These are phyloP conservation scores for Pichia kluyveri DNA, from an alignment of 805 yeast genomes.

Conservation along the genomic window DNA sequence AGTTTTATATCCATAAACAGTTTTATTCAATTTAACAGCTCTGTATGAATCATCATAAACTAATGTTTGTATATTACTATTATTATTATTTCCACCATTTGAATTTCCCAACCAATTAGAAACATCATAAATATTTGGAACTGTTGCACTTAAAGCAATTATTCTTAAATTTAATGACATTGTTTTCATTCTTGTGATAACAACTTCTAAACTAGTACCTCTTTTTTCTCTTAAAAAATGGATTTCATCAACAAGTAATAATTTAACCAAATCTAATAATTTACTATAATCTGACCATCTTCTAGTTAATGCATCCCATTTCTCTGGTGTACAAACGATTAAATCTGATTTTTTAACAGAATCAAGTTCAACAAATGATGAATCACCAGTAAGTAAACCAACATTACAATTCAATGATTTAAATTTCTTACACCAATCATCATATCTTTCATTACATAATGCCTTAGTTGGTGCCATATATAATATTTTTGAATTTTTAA, in stretches of 20 bases:
- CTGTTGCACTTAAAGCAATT: constrained; percentile 85
- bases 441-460: constrained; percentile 90
- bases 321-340: constrained; percentile 83
- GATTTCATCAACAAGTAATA: constrained; percentile 89
- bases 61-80: constrained; percentile 70
- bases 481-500: constrained; percentile 76
- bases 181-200: constrained; percentile 89
- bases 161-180: constrained; percentile 86
- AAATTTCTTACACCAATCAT: constrained; percentile 68
- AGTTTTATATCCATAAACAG: constrained; percentile 35
- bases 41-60: constrained; percentile 87
- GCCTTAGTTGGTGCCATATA: constrained; percentile 93
- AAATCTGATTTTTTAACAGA: constrained; percentile 73
- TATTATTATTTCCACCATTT: constrained; percentile 45
- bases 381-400: constrained; percentile 85
- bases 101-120: constrained; percentile 71
- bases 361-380: constrained; percentile 77
- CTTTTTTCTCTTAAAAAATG: constrained; percentile 93
- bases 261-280: constrained; percentile 68
- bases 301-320: constrained; percentile 96
- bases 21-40: constrained; percentile 84
- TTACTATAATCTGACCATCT: constrained; percentile 84
- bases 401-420: constrained; percentile 82
- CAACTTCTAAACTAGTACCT: constrained; percentile 92
- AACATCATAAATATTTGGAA: constrained; percentile 86